A percentile compares a stretch with the other conserved stretches of the same genome.
Evolutionary conservation across 2,329 filamentous ascomycete species (phyloP).

Genomic region (Phaeosphaeria sp.): DNA sequence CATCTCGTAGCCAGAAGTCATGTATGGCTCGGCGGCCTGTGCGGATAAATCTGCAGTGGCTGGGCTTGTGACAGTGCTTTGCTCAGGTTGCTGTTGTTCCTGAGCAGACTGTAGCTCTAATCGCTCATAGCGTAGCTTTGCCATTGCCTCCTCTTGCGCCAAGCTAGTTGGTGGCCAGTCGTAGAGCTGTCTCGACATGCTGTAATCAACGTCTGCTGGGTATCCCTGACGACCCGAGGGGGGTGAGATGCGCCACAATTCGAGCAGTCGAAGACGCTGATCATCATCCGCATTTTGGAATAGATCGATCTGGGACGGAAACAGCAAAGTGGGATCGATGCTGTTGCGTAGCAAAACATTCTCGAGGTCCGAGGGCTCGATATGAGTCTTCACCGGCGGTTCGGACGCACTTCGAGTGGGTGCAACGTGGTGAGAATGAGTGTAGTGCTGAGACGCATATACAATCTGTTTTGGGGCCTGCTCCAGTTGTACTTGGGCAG

Average conservation of each 20-base stretch:
- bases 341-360: slow-evolving; percentile 68
- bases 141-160: slow-evolving; percentile 62
- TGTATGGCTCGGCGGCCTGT: slow-evolving; percentile 77
- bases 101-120: slow-evolving; percentile 36
- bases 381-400: slow-evolving; percentile 40
- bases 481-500: slow-evolving; percentile 21
- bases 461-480: slow-evolving; percentile 58
- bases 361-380: slow-evolving; percentile 55
- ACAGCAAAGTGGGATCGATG: slow-evolving; percentile 73
- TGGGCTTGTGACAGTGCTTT: slow-evolving; percentile 32
- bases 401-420: slow-evolving; percentile 37
- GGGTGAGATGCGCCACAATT: slow-evolving; percentile 85
- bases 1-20: slow-evolving; percentile 79
- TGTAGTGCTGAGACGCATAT: slow-evolving; percentile 85
- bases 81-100: slow-evolving; percentile 35
- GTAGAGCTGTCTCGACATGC: slow-evolving; percentile 48
- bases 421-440: slow-evolving; percentile 74
- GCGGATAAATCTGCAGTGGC: slow-evolving; percentile 23
- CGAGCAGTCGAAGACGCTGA: slow-evolving; percentile 76
- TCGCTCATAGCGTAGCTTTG: slow-evolving; percentile 66
- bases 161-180: slow-evolving; percentile 64
- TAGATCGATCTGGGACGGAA: slow-evolving; percentile 76
- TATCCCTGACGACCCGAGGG: slow-evolving; percentile 54
- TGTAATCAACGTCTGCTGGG: slow-evolving; percentile 53
- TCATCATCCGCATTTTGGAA: slow-evolving; percentile 76